Conservation (phyloP, 129 eudicot species). For the Arctium lappa region DNA sequence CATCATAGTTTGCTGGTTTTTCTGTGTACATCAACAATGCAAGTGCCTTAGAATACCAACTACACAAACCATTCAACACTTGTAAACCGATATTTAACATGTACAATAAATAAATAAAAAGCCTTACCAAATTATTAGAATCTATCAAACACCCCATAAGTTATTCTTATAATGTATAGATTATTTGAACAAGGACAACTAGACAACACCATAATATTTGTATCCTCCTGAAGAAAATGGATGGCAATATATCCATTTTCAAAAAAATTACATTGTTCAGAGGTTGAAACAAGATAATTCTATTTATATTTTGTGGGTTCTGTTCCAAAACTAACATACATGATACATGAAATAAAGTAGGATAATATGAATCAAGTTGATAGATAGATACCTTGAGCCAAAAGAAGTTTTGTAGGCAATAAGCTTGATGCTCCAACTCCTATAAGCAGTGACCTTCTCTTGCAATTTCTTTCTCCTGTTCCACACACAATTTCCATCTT, state of each 20-base stretch:
- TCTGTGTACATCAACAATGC: constrained; percentile 42
- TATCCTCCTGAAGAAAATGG: neutral
- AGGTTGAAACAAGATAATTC: neutral
- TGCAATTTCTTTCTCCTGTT: constrained; percentile 39
- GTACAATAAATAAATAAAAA: neutral
- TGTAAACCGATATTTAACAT: neutral
- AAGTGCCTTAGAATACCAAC: neutral
- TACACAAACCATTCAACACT: neutral
- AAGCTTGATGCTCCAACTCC: constrained; percentile 68
- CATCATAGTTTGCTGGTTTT: constrained; percentile 56
- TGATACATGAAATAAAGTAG: neutral
- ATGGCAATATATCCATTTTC: neutral
- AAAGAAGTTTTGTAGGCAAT: constrained; percentile 45
- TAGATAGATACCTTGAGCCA: constrained; percentile 62
- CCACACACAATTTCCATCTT: constrained; percentile 9
- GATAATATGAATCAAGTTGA: neutral
- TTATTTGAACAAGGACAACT: neutral
- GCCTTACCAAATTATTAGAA: neutral
- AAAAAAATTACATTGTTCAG: neutral
- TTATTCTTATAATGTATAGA: neutral
- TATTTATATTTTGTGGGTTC: neutral
- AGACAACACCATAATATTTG: neutral
- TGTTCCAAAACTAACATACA: neutral
- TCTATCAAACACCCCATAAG: neutral
- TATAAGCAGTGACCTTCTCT: constrained; percentile 62